Base-by-base conservation (phyloP, 768 basidiomycete species). In the Panaeolus papilionaceus region DNA sequence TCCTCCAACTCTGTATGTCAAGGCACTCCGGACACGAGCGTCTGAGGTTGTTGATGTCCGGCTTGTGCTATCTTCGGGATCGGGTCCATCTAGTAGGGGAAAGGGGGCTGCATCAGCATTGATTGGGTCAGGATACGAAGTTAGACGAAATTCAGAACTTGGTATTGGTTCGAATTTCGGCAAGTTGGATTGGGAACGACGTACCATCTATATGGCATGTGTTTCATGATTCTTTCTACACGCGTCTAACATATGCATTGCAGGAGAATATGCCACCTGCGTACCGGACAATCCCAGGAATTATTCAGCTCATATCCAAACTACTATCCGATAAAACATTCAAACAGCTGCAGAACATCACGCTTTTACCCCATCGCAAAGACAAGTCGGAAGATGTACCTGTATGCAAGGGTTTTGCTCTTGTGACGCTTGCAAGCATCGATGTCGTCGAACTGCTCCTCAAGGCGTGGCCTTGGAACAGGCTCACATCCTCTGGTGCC, bases 381-480 rank as follows among this genome's bases (percentile, higher is more conserved):
- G 91, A 92, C 73, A 82, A 81, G 63, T 83, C 86, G 14, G 86
- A 78, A 2, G 82, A 84, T 28, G 70, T 78, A 14, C 87, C 90
- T 2, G 85, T 83, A 64, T 90, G 85, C 76, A 94, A 91, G 80
- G 91, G 91, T 1, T 94, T 94, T 69, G 92, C 92, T 0, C 84
- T 95, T 37, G 79, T 94, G 64, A 87, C 87, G 0, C 79, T 94
- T 51, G 75, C 80, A 2, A 66, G 76, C 4, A 40, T 73, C 0
- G 75, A 78, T 1, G 83, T 87, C 28, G 81, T 78, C 2, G 76
- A 83, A 8, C 67, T 74, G 1, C 68, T 94, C 0, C 74, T 88
- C 0, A 44, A 77, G 0, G 71, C 72, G 26, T 95, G 91, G 90
- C 88, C 89, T 6, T 95, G 93, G 92, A 75, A 80, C 47, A 37